Conservation (phyloP, 176 grass and related monocot genomes). For the Carex myosuroides region DNA sequence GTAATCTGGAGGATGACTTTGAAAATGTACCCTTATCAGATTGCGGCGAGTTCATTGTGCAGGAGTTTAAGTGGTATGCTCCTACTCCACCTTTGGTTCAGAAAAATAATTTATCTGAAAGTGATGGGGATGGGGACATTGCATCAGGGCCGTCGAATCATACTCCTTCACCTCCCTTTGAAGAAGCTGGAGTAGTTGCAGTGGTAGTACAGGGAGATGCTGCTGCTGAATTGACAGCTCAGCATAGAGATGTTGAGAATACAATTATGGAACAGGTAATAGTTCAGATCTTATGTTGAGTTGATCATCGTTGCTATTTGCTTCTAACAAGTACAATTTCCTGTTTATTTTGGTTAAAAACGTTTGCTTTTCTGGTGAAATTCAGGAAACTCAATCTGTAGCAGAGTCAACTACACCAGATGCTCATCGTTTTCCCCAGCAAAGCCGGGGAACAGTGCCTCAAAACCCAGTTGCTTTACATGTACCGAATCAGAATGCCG, state of each 20-base stretch:
- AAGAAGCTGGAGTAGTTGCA: neutral
- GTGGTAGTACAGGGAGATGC: neutral
- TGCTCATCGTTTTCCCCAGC: neutral
- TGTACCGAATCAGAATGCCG: neutral
- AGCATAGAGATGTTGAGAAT: neutral
- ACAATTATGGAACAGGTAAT: slow-evolving; percentile 3
- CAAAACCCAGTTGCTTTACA: neutral
- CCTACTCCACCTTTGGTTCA: neutral
- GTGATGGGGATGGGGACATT: neutral
- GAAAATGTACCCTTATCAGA: slow-evolving; percentile 53
- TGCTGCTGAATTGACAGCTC: neutral
- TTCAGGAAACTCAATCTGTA: neutral
- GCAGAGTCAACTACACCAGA: neutral
- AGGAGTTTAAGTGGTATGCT: slow-evolving; percentile 42
- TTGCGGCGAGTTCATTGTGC: slow-evolving; percentile 47
- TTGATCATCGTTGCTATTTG: neutral
- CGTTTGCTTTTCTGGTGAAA: neutral
- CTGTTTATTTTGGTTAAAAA: neutral
- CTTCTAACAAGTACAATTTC: neutral
- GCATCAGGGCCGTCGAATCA: neutral
- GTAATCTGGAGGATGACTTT: slow-evolving; percentile 52
- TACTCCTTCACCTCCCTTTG: neutral
- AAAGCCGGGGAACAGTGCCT: neutral
- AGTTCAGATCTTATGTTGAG: neutral
- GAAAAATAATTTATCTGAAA: neutral